Base-by-base conservation (phyloP, 2,329 filamentous ascomycete genomes). In the Colletotrichum sp. region DNA sequence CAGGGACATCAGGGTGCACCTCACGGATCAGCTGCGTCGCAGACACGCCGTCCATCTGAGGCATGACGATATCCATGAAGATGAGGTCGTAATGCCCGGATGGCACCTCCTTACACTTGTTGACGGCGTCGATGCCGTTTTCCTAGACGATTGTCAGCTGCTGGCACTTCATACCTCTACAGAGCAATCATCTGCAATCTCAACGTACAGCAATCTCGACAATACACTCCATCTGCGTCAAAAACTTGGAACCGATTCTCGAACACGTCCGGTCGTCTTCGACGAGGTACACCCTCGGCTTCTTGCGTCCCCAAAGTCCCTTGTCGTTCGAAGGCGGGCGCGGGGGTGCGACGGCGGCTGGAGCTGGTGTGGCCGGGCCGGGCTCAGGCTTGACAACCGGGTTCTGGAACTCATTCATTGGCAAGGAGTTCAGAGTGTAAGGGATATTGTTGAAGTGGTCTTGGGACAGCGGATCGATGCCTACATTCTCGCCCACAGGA, bases 51-150 rank as follows among this genome's bases (percentile, higher is more conserved):
- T 99, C 97, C 70, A 99, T 89, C 78, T 96, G 94, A 8, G 97
- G 97, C 97, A 99, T 99, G 79, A 99, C 98, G 78, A 99, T 96
- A 82, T 97, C 94, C 94, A 96, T 96, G 77, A 96, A 91, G 78
- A 96, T 95, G 70, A 94, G 85, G 79, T 94, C 92, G 79, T 91
- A 94, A 36, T 90, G 84, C 32, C 85, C 84, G 9, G 83, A 83
- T 12, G 88, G 87, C 43, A 84, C 80, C 36, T 84, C 82, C 79
- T 88, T 91, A 66, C 98, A 93, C 82, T 97, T 97, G 82, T 94
- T 95, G 65, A 98, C 96, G 67, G 97, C 97, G 83, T 98, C 95
- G 60, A 98, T 88, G 64, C 97, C 97, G 83, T 99, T 98, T 81
- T 82, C 79, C 83, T 84, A 52, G 52, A 18, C 74, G 38, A 8